Percentiles rank a stretch among this genome's conserved stretches.
phyloP scores from a whole-genome alignment of 2,329 filamentous ascomycete genomes.

The Cordyceps javanica region DNA sequence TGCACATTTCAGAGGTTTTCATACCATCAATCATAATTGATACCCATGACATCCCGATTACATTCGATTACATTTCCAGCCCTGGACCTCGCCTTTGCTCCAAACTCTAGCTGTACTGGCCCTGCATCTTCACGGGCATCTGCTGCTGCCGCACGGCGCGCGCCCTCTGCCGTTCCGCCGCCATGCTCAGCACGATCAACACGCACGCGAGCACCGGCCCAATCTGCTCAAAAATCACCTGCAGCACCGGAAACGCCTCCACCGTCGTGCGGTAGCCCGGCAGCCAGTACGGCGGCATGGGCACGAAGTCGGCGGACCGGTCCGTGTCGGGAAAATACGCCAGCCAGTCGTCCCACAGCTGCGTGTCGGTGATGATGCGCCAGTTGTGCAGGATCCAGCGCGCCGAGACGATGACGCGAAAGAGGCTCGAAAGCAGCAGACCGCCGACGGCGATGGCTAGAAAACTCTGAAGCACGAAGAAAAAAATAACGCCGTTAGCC shows the following conservation, averaged over 20 bases:
- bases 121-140: not conserved
- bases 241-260: not conserved
- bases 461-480: not conserved
- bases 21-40: too few relatives aligned
- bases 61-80: too few relatives aligned
- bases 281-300: not conserved
- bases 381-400: conserved; percentile 4
- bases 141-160: not conserved
- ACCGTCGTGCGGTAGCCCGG: not conserved
- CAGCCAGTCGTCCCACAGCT: not conserved
- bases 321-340: conserved; percentile 3
- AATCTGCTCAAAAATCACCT: not conserved
- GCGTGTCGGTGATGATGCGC: not conserved
- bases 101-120: not conserved
- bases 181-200: not conserved
- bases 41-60: too few relatives aligned
- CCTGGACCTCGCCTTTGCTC: not conserved
- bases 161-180: not conserved
- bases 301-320: not conserved
- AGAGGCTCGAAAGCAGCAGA: not conserved
- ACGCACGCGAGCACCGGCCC: not conserved
- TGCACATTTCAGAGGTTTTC: too few relatives aligned
- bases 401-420: conserved; percentile 4
- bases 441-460: not conserved
- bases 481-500: not conserved